Base-by-base conservation (phyloP, 2,329 filamentous ascomycete genomes). In the Claviceps maximensis region DNA sequence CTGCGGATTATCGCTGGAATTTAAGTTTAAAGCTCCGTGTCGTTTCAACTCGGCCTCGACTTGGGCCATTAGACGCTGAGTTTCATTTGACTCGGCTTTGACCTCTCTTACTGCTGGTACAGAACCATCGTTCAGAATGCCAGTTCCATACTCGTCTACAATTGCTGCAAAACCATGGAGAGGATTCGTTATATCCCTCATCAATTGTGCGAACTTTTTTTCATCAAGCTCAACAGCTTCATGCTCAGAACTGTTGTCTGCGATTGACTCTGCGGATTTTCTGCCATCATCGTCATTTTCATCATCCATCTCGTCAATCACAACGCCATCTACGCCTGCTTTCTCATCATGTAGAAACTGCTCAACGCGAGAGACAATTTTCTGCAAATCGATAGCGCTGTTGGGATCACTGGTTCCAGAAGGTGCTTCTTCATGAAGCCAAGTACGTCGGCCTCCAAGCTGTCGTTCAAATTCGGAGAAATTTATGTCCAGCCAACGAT, bases 361-460 rank as follows among this genome's bases (percentile, higher is more conserved):
- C 63, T 96, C 89, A 62, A 98, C 97, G n/a, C 89, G 81, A 47
- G 87, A 85, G 0, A 98, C 93, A 65, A 97, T 95, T 63, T 91
- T 91, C 52, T 86, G 83, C 23, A 98, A 73, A 63, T 95, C 86
- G 4, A 82, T 81, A 62, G 90, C 83, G 0, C 83, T 79, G 25
- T 74, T 74, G 4, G 77, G 71, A 63, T 89, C 82, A 1, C 84
- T 86, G 62, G 87, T 82, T 0, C 74, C 75, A n/a, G 60, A 55
- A 13, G 47, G 61, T 49, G 45, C 56, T 31, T 53, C 68, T 51
- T 74, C 66, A 1, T 70, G 64, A n/a, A 2, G 6, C 8, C 69
- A 68, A 46, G 71, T 25, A 29, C 58, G 58, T 47, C 70, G 73
- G 0, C 78, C 76, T 31, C 78, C 74, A 1, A 98, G 71, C 64